These are phyloP conservation scores for Cutaneotrichosporon dermatis DNA, from an alignment of 1,284 basidiomycete species.

Conservation along the genomic window DNA sequence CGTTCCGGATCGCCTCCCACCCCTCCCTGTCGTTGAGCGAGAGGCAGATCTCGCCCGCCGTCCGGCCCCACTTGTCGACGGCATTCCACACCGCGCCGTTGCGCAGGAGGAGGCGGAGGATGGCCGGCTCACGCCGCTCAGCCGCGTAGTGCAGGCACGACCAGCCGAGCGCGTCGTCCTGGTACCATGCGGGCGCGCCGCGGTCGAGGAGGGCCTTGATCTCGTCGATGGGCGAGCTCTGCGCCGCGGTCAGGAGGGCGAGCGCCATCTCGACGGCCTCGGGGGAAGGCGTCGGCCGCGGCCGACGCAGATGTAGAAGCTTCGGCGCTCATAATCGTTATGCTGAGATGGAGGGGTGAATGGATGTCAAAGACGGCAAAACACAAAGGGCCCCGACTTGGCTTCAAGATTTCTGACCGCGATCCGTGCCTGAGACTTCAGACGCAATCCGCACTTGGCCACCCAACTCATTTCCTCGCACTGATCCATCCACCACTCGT, in stretches of 20 bases:
- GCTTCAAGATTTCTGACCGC: not conserved
- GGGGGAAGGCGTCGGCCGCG: slow-evolving; percentile 6
- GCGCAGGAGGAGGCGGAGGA: slow-evolving; percentile 66
- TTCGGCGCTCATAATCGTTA: not conserved
- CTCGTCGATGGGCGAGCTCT: slow-evolving; percentile 51
- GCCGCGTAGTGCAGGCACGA: slow-evolving; percentile 86
- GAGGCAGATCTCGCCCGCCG: slow-evolving; percentile 80
- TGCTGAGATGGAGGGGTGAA: not conserved
- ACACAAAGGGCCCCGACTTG: no score
- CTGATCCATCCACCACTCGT: no score
- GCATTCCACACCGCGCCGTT: slow-evolving; percentile 90
- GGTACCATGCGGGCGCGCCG: slow-evolving; percentile 89
- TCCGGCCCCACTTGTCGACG: slow-evolving; percentile 71
- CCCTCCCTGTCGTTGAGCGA: slow-evolving; percentile 71
- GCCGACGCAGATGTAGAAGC: no score
- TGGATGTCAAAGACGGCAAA: not conserved
- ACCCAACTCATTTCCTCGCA: no score
- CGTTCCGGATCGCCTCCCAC: slow-evolving; percentile 73
- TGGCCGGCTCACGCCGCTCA: slow-evolving; percentile 60
- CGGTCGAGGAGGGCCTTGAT: slow-evolving; percentile 59
- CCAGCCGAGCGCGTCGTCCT: slow-evolving; percentile 74
- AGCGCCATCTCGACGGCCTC: slow-evolving; percentile 23
- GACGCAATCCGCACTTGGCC: no score
- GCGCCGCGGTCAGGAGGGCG: slow-evolving; percentile 28
- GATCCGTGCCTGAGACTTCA: slow-evolving; percentile 3